phyloP scores from a whole-genome alignment of 2,329 filamentous ascomycete genomes.

The Zymoseptoria crescenta region DNA sequence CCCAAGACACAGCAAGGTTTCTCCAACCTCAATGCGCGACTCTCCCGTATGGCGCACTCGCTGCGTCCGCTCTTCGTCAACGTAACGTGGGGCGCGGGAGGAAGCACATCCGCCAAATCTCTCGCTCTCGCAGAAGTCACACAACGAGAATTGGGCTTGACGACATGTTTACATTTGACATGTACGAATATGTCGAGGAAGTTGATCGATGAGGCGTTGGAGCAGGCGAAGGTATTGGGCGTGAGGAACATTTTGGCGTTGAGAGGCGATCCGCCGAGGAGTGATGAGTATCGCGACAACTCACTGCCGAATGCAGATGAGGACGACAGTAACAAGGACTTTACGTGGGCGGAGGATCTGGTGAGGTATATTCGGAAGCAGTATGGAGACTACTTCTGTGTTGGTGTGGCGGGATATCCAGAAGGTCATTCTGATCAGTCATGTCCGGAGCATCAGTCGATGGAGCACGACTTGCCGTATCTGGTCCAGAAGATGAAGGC shows the following conservation, averaged over 20 bases:
- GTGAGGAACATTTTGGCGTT: conserved; percentile 91
- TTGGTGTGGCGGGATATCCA: conserved; percentile 90
- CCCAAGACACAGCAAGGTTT: conserved; percentile 96
- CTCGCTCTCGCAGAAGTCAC: conserved; percentile 92
- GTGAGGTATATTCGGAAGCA: conserved; percentile 79
- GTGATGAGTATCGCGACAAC: conserved; percentile 73
- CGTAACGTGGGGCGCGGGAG: conserved; percentile 95
- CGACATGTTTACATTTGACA: conserved; percentile 90
- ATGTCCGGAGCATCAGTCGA: conserved; percentile 68
- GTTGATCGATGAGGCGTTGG: conserved; percentile 79
- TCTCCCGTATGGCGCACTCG: conserved; percentile 90
- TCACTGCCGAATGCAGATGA: conserved; percentile 49
- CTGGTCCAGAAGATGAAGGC: conserved; percentile 84
- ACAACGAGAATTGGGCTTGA: conserved; percentile 82
- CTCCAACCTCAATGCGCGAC: conserved; percentile 82
- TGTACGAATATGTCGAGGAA: conserved; percentile 94
- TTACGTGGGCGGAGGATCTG: conserved; percentile 80
- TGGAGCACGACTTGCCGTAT: conserved; percentile 66
- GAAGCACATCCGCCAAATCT: conserved; percentile 82
- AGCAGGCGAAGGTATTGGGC: conserved; percentile 82
- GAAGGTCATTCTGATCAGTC: conserved; percentile 91
- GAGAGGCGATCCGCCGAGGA: conserved; percentile 81
- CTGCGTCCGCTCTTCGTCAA: conserved; percentile 91
- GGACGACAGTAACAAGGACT: conserved; percentile 62
- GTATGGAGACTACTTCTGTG: conserved; percentile 90